Evolutionary conservation across 345 rosid genomes (phyloP), one percentile per base, ranked within the genome.

Genomic region (Boechera stricta): DNA sequence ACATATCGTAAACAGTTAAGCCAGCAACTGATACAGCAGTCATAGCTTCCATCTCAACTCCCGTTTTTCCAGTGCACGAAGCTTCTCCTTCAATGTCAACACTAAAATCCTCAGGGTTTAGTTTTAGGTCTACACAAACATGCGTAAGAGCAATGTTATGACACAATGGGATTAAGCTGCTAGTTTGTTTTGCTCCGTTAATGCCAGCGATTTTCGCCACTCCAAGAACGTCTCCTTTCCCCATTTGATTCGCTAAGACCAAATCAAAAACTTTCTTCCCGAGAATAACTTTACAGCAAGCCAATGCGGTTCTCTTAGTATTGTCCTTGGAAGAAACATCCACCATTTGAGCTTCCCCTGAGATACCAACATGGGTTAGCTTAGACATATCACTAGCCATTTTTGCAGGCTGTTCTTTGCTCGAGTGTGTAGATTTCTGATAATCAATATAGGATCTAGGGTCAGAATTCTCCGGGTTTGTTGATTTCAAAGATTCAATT

Each of bases 41-140:
- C 96, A 92, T 31, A 21, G 96, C 99, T 83, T 95, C 99, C 93
- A 92, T 95, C 59, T 92, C 98, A 8, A 95, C 99, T 49, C 97
- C 96, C 0, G 96, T 95, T 86, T 86, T 91, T 5, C 91, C 98
- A 4, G 88, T 89, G 10, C 90, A 84, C 4, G 88, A 74, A 18
- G 96, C 93, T 83, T 89, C 98, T 69, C 91, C 97, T 88, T 91
- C 86, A 67, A 95, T 86, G 47, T 85, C 88, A 66, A 92, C 89
- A 56, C 96, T 85, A 44, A 52, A 87, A 69, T 91, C 84, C 11
- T 85, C 82, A 6, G 91, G 83, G 69, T 87, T 89, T 77, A 95
- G 77, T 26, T 42, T 76, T 13, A 95, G 77, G 76, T 95, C 91
- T 24, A 95, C 88, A 3, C 85, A 87, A 70, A 92, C 89, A 72